These are phyloP conservation scores for Elsinoe australis DNA, from an alignment of 2,329 filamentous ascomycete species.

Conservation along the genomic window DNA sequence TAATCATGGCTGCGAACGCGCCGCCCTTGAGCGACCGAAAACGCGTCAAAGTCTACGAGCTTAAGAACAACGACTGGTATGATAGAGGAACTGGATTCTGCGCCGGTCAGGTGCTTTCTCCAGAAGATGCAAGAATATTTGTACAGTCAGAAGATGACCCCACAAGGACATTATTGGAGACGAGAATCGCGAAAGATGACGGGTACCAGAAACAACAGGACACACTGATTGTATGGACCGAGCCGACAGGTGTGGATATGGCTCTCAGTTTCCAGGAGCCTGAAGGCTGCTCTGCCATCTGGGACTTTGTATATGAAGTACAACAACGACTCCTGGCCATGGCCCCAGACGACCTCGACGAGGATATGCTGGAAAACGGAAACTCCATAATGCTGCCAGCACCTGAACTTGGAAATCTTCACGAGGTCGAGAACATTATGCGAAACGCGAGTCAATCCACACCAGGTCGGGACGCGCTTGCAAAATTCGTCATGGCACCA, in stretches of 20 bases:
- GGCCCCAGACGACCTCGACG: conserved; percentile 69
- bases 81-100: conserved; percentile 96
- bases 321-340: conserved; percentile 65
- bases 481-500: conserved; percentile 76
- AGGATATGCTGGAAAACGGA: conserved; percentile 71
- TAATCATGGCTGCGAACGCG: not conserved
- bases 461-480: conserved; percentile 72
- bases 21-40: conserved; percentile 39
- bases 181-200: conserved; percentile 85
- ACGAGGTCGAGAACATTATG: conserved; percentile 79
- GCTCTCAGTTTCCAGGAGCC: conserved; percentile 96
- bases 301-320: conserved; percentile 85
- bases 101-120: conserved; percentile 62
- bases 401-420: conserved; percentile 72
- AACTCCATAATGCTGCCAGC: conserved; percentile 66
- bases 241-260: conserved; percentile 87
- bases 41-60: conserved; percentile 96
- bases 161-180: conserved; percentile 74
- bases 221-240: conserved; percentile 97
- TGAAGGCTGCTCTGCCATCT: conserved; percentile 86
- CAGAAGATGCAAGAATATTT: conserved; percentile 78
- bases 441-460: conserved; percentile 67
- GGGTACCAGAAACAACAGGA: conserved; percentile 98
- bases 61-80: conserved; percentile 98
- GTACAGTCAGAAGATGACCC: conserved; percentile 93